Evolutionary conservation across 768 basidiomycete species (phyloP), one percentile per base, ranked within the genome.

Genomic region (Termitomyces sp.): DNA sequence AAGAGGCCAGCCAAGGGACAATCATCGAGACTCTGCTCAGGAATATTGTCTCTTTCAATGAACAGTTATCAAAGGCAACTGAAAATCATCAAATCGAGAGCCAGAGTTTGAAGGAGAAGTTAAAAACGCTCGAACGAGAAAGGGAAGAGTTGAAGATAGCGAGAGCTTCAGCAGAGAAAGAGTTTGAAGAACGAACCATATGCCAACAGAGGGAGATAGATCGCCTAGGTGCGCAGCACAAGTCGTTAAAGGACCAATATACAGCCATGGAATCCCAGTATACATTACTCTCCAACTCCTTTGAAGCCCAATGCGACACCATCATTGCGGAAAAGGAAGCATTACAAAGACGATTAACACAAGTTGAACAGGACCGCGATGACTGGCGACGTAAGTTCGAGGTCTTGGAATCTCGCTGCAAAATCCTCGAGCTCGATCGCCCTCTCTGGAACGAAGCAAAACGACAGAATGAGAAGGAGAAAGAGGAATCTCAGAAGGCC

Each of bases 351-450:
- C 45, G 13, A 22, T 16, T 56, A 22, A 30, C 47, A n/a, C 24
- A 47, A 36, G 54, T 42, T 0, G 26, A 61, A 13, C 32, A 22
- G 18, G 30, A 50, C 32, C 44, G 52, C 7, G 57, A 57, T 36
- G 56, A 57, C 2, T 62, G 61, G 56, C 45, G 56, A 43, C 52
- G 51, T 30, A 50, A 58, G 24, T 60, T 48, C 24, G 30, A 28
- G 22, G 28, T 64, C 13, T 33, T 58, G 9, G 60, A 64, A 12
- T 63, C 64, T 18, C 56, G 61, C 12, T 45, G 63, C 12, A 65
- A 60, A 46, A 53, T 65, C 13, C 28, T 64, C 1, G 62, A 64
- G 49, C 49, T 46, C 6, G 60, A 65, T 44, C 54, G 60, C n/a
- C 57, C 56, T 30, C 22, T 49, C 2, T 58, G 59, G 58, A 48